Evolutionary conservation across 345 rosid species (phyloP), one percentile per base, ranked within the genome.

Genomic region (Anacardium occidentale): DNA sequence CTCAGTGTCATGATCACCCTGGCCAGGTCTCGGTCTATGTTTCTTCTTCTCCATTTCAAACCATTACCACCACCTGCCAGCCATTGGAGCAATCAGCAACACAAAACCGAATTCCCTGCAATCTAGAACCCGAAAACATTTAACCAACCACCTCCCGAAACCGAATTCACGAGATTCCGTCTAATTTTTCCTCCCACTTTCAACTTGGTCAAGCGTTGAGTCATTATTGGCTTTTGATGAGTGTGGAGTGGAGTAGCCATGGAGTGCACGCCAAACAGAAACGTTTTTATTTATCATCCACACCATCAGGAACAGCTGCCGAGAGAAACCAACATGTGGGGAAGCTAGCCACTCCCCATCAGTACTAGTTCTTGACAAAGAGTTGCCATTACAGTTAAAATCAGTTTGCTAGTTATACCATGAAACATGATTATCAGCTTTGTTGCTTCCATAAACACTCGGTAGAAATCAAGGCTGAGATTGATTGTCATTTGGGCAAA

Each of bases 201-300:
- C 85, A 68, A 47, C 66, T 58, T 76, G 79, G 69, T 78, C 86
- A 73, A 77, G 76, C 72, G 77, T 44, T 20, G 62, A 62, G 20
- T 87, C 86, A 76, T 68, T 70, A 61, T 81, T 83, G 65, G 66
- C 48, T 68, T 78, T 84, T 44, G 85, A 65, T 56, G 85, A 62
- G 52, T 54, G 82, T 40, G 76, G 67, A 66, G 83, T 71, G 18
- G 87, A 72, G 74, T 73, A 82, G 21, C 85, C 87, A 40, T 85
- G 57, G 58, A 68, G 64, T 72, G 74, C 82, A 73, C 87, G 76
- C 88, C 93, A 79, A 21, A 73, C 79, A 51, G 85, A 55, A 10
- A 74, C 64, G 65, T 81, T 87, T 77, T 85, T 90, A 71, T 77
- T n/a, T 76, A 58, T 88, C 90, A 44, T 90, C 95, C n/a, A 70